Evolutionary conservation across 169 alveolate genomes (phyloP).

Genomic region (Cystoisospora suis): DNA sequence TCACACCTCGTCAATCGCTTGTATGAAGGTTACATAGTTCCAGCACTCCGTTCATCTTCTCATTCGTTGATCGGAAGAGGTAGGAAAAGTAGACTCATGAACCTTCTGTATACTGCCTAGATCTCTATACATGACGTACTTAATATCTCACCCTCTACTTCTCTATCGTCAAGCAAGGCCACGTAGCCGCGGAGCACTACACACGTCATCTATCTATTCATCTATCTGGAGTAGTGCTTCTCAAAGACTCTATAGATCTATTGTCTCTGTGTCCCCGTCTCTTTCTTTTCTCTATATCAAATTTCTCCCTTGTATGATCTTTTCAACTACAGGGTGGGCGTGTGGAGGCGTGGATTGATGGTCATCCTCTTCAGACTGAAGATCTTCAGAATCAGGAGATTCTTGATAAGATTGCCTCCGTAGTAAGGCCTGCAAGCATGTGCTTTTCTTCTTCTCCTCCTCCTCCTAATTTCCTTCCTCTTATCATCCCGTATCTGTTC

Average conservation of each 20-base stretch:
- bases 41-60: too few relatives aligned
- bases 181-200: too few relatives aligned
- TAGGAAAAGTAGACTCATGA: too few relatives aligned
- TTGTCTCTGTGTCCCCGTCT: neutral
- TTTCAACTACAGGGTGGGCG: slow-evolving; percentile 43
- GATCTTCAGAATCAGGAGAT: neutral
- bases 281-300: neutral
- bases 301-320: neutral
- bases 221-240: neutral
- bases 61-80: too few relatives aligned
- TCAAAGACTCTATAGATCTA: neutral
- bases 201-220: neutral
- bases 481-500: too few relatives aligned
- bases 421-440: too few relatives aligned
- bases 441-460: neutral
- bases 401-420: neutral
- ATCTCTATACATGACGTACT: too few relatives aligned
- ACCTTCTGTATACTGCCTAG: too few relatives aligned
- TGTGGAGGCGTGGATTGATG: slow-evolving; percentile 39
- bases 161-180: too few relatives aligned
- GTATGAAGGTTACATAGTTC: too few relatives aligned
- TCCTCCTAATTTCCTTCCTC: neutral
- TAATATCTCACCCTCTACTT: too few relatives aligned
- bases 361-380: neutral
- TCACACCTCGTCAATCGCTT: too few relatives aligned